A percentile compares a stretch with the other conserved stretches of the same genome.
These are phyloP conservation scores for Neophaeococcomyces mojaviensis DNA, from an alignment of 2,329 filamentous ascomycete genomes.

Conservation along the genomic window DNA sequence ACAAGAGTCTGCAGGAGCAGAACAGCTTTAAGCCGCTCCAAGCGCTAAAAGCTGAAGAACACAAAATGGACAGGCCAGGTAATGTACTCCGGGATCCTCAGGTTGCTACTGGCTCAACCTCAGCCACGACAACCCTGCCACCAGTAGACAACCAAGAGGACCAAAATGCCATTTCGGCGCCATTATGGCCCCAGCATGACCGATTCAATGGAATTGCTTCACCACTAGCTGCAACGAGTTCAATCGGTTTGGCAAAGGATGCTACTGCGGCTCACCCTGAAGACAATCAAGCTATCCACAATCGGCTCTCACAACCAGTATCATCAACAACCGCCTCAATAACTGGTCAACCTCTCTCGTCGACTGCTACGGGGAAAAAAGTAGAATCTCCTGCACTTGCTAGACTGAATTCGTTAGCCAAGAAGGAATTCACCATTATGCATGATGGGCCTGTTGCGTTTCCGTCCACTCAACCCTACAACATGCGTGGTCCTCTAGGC, in stretches of 20 bases:
- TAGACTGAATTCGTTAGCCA: too few species aligned
- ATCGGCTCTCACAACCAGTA: too few species aligned
- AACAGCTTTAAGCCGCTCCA: neutral
- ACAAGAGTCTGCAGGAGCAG: neutral
- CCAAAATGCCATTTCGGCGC: too few species aligned
- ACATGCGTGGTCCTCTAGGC: neutral
- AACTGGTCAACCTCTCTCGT: neutral
- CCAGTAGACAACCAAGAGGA: neutral
- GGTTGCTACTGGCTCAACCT: too few species aligned
- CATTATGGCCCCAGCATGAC: neutral
- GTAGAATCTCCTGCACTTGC: too few species aligned
- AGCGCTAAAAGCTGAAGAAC: neutral
- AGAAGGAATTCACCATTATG: too few species aligned
- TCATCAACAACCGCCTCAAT: neutral
- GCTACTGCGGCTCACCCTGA: too few species aligned
- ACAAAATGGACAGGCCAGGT: neutral
- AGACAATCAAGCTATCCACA: too few species aligned
- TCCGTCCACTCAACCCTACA: neutral
- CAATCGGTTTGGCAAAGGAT: too few species aligned
- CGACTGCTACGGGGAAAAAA: neutral
- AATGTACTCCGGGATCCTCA: too few species aligned
- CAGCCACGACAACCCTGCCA: too few species aligned
- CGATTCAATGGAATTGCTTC: neutral
- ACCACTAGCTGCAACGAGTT: neutral
- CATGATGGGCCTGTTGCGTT: neutral